These are phyloP conservation scores for Solanum piurae DNA, from an alignment of 257 asterid species.

Conservation along the genomic window DNA sequence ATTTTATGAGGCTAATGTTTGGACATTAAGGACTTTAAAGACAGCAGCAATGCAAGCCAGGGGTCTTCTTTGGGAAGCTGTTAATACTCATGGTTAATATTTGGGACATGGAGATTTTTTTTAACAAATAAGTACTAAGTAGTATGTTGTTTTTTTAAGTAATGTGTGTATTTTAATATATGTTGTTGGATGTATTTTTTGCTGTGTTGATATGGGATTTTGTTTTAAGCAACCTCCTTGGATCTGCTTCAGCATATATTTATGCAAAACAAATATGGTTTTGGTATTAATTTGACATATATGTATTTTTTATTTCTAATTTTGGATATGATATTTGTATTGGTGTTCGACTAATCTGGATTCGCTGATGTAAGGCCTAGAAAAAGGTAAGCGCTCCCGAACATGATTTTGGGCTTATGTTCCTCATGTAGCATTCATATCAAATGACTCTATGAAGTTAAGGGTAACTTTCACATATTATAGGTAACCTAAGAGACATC, in stretches of 20 bases:
- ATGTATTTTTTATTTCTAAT: background rate
- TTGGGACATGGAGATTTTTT: background rate
- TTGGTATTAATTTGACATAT: background rate
- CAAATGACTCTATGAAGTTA: background rate
- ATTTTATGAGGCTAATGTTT: slow-evolving; percentile 51
- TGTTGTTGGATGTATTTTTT: background rate
- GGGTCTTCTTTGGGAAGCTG: slow-evolving; percentile 81
- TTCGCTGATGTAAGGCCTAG: fast-evolving
- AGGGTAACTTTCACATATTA: background rate
- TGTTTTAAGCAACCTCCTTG: background rate
- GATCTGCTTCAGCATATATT: background rate
- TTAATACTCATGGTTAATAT: slow-evolving; percentile 72
- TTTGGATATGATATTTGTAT: no score
- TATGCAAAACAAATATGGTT: background rate
- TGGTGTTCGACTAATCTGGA: background rate
- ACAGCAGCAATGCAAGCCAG: slow-evolving; percentile 74
- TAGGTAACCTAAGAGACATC: background rate
- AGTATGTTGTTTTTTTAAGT: background rate
- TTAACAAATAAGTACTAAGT: background rate
- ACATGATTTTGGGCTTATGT: background rate
- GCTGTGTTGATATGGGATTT: background rate
- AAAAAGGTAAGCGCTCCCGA: background rate
- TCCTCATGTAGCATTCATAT: background rate
- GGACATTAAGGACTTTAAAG: slow-evolving; percentile 54
- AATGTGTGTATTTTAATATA: background rate